A percentile compares a stretch with the other conserved stretches of the same genome.
phyloP scores from a whole-genome alignment of 108 stramenopile genomes.

The Pseudonitzschia pungens region DNA sequence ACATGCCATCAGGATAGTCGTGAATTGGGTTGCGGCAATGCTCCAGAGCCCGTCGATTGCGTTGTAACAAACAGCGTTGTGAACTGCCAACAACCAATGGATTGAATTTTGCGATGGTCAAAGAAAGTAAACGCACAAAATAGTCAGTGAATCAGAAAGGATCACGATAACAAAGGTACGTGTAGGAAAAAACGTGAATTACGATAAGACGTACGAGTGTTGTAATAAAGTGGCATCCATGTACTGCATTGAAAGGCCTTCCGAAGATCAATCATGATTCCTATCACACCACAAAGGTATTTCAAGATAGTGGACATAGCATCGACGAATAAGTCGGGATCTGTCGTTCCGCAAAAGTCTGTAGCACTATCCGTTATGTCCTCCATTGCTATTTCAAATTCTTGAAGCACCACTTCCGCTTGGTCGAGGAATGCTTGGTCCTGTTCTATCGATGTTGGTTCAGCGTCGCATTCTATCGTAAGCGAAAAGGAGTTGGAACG shows the following conservation, averaged over 20 bases:
- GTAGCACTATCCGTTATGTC: neutral
- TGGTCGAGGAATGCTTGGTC: neutral
- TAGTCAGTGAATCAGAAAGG: too few relatives aligned
- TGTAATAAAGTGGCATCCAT: slow-evolving; percentile 24
- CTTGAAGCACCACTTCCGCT: neutral
- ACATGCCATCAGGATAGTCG: slow-evolving; percentile 12
- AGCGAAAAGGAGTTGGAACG: neutral
- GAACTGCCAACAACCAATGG: neutral
- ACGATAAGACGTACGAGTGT: slow-evolving; percentile 5
- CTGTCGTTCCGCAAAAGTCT: slow-evolving; percentile 13
- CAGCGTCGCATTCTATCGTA: neutral
- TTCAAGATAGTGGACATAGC: neutral
- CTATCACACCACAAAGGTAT: neutral
- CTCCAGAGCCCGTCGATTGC: slow-evolving; percentile 12
- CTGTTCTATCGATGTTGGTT: neutral
- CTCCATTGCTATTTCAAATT: neutral
- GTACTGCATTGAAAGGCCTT: slow-evolving; percentile 13
- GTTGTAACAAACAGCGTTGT: slow-evolving; percentile 17
- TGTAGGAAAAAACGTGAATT: neutral
- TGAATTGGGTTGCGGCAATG: slow-evolving; percentile 18
- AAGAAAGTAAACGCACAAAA: neutral
- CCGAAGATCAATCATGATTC: neutral
- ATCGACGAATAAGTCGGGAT: neutral
- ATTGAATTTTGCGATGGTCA: neutral
- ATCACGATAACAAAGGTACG: neutral